A percentile compares a stretch with the other conserved stretches of the same genome.
These are phyloP conservation scores for Boletus vermiculosoides DNA, from an alignment of 768 basidiomycete species.

Conservation along the genomic window DNA sequence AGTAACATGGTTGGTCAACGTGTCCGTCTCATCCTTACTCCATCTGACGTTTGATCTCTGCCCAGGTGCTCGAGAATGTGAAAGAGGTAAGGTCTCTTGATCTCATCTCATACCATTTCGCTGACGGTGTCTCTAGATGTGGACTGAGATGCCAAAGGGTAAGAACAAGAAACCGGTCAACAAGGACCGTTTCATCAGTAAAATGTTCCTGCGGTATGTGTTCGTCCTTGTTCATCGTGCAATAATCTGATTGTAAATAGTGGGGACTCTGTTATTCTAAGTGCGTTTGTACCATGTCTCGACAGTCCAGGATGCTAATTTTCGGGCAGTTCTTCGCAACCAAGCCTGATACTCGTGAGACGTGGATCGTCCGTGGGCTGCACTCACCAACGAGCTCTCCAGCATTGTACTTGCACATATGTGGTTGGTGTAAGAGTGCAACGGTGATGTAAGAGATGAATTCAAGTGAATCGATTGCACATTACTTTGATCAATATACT, in stretches of 20 bases:
- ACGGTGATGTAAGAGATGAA: neutral
- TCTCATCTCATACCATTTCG: neutral
- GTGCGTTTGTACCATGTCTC: slow-evolving; percentile 49
- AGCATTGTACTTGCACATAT: neutral
- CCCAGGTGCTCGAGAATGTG: slow-evolving; percentile 94
- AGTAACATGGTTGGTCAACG: slow-evolving; percentile 84
- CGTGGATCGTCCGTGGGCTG: neutral
- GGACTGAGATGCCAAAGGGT: slow-evolving; percentile 97
- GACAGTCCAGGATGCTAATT: slow-evolving; percentile 33
- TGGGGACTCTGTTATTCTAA: slow-evolving; percentile 96
- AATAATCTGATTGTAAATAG: slow-evolving; percentile 39
- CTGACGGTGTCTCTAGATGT: slow-evolving; percentile 71
- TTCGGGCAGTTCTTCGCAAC: slow-evolving; percentile 67
- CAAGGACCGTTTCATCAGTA: slow-evolving; percentile 99
- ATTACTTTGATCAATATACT: slow-evolving; percentile 4
- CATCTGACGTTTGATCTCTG: slow-evolving; percentile 9
- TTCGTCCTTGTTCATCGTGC: neutral
- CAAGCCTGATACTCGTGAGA: slow-evolving; percentile 46
- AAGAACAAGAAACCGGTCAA: slow-evolving; percentile 99
- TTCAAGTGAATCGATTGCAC: neutral
- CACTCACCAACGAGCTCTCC: neutral
- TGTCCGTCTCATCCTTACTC: neutral
- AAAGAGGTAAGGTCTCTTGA: slow-evolving; percentile 69
- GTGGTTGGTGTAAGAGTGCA: neutral
- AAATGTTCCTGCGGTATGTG: slow-evolving; percentile 91